A percentile compares a stretch with the other conserved stretches of the same genome.
phyloP scores from a whole-genome alignment of 2,329 filamentous ascomycete genomes.

The Lasiodiplodia sp. region DNA sequence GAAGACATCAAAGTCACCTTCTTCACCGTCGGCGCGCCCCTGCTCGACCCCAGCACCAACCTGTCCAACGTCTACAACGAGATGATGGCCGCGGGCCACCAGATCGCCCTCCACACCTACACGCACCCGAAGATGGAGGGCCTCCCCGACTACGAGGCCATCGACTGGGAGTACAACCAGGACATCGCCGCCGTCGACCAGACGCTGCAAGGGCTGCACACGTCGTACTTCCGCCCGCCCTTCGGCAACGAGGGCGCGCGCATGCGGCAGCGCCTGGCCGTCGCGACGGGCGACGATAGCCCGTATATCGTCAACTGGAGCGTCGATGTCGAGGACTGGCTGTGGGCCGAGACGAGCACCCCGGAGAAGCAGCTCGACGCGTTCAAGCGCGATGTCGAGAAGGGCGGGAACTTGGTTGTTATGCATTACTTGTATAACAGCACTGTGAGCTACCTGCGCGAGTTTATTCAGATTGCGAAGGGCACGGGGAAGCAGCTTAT shows the following conservation, averaged over 20 bases:
- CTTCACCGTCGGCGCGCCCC: slow-evolving; percentile 71
- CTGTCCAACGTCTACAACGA: slow-evolving; percentile 69
- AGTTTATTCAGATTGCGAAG: slow-evolving; percentile 72
- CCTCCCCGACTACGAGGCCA: slow-evolving; percentile 59
- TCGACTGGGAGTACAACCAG: slow-evolving; percentile 69
- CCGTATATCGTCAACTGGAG: slow-evolving; percentile 72
- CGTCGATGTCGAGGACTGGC: slow-evolving; percentile 75
- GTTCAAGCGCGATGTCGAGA: slow-evolving; percentile 68
- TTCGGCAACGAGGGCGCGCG: slow-evolving; percentile 73
- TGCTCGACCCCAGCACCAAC: slow-evolving; percentile 66
- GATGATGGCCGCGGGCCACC: slow-evolving; percentile 68
- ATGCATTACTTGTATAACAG: slow-evolving; percentile 73
- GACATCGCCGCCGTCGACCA: slow-evolving; percentile 59
- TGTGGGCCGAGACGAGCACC: slow-evolving; percentile 68
- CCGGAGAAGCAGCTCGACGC: slow-evolving; percentile 72
- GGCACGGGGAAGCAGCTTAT: slow-evolving; percentile 69
- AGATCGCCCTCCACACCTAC: slow-evolving; percentile 72
- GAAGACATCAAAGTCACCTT: slow-evolving; percentile 72
- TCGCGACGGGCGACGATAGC: slow-evolving; percentile 49
- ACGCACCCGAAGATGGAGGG: slow-evolving; percentile 73
- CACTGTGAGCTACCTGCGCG: slow-evolving; percentile 68
- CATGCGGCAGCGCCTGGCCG: slow-evolving; percentile 68
- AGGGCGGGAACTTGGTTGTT: slow-evolving; percentile 70
- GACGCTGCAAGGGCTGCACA: slow-evolving; percentile 45
- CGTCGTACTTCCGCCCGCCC: slow-evolving; percentile 71